Percentiles rank a stretch among this genome's conserved stretches.
Evolutionary conservation across 1,284 basidiomycete species (phyloP).

Genomic region (Xerocomus cyaneibrunnescens): DNA sequence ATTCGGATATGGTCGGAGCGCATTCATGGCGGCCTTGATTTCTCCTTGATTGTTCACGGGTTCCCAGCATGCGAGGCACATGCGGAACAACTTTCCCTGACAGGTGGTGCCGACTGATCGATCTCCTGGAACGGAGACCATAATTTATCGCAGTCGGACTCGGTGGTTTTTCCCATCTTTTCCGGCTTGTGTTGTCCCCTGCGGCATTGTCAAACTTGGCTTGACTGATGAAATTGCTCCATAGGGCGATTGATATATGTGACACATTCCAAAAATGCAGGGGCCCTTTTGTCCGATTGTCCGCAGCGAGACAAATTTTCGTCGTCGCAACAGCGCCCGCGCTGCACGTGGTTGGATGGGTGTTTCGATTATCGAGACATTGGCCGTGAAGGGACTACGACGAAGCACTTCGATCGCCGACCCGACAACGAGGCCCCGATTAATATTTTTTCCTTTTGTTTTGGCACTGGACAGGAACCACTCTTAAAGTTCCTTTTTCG

Average conservation of each 20-base stretch:
- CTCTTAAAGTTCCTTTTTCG: slow-evolving; percentile 18
- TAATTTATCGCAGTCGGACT: slow-evolving; percentile 5
- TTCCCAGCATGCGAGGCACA: slow-evolving; percentile 2
- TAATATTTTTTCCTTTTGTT: background rate
- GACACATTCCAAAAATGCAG: background rate
- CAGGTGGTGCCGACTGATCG: slow-evolving; percentile 13
- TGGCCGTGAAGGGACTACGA: background rate
- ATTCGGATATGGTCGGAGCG: slow-evolving; percentile 15
- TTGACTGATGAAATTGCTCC: slow-evolving; percentile 1
- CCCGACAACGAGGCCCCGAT: slow-evolving; percentile 12
- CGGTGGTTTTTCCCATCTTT: slow-evolving; percentile 10
- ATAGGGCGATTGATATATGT: slow-evolving; percentile 1
- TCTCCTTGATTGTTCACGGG: slow-evolving; percentile 8
- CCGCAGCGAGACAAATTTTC: slow-evolving; percentile 7
- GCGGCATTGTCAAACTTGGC: slow-evolving; percentile 6
- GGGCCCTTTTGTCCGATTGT: background rate
- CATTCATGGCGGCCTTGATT: slow-evolving; percentile 6
- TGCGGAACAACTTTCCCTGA: slow-evolving; percentile 11
- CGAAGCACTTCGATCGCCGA: slow-evolving; percentile 11
- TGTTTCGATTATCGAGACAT: slow-evolving; percentile 13
- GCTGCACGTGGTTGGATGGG: background rate
- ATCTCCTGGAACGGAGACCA: slow-evolving; percentile 9
- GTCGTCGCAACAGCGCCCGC: slow-evolving; percentile 4
- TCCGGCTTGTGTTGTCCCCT: slow-evolving; percentile 9
- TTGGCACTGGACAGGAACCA: slow-evolving; percentile 3